These are phyloP conservation scores for Neurospora hispaniola DNA, from an alignment of 495 filamentous ascomycete genomes.

Conservation along the genomic window DNA sequence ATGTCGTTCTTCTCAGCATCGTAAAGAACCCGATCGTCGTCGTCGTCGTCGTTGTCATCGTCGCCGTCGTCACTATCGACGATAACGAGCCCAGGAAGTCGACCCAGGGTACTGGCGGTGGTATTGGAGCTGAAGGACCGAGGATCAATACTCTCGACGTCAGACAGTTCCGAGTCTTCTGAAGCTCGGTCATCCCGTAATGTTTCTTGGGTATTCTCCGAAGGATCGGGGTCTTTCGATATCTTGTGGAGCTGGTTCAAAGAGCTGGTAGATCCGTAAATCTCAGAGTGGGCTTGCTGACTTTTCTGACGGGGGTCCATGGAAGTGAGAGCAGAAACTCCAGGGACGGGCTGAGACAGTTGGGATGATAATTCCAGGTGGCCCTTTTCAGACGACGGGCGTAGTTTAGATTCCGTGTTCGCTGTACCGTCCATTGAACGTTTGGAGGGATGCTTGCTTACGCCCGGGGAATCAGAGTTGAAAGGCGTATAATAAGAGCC, in stretches of 20 bases:
- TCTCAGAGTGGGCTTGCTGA: background rate
- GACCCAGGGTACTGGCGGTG: background rate
- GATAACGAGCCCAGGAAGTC: background rate
- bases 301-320: background rate
- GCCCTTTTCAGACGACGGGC: background rate
- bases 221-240: background rate
- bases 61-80: background rate
- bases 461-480: background rate
- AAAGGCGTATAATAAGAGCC: background rate
- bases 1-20: background rate
- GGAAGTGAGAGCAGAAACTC: background rate
- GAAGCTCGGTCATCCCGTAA: background rate
- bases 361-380: background rate
- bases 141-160: background rate
- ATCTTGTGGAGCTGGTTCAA: background rate
- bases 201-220: background rate
- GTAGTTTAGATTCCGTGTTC: background rate
- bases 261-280: background rate
- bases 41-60: background rate
- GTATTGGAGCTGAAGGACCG: background rate
- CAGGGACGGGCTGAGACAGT: background rate
- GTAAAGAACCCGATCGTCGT: background rate
- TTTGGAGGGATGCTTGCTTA: background rate
- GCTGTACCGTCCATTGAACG: background rate
- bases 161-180: background rate